Evolutionary conservation across 2,329 filamentous ascomycete genomes (phyloP), one percentile per base, ranked within the genome.

Genomic region (Aspergillus hortae): DNA sequence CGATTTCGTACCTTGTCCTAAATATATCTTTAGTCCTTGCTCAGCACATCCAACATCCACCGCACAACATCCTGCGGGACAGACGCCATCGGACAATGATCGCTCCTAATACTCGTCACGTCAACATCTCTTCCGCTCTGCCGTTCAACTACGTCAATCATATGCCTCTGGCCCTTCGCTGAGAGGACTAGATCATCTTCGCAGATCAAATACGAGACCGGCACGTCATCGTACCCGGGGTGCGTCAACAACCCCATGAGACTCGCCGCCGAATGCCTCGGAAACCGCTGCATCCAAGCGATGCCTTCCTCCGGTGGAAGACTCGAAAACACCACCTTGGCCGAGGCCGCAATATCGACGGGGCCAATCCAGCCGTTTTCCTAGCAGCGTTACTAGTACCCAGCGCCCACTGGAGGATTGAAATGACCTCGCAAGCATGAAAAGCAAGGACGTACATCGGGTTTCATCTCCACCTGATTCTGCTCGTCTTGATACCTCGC

Each of bases 121-220:
- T 49, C 46, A 3, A 43, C 46, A 17, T 42, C 12, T n/a, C 27
- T 27, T 12, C 46, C 46, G 17, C 38, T 44, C 46, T 42, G 38
- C 11, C 42, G 12, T 15, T 38, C 15, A 21, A 44, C 12, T 11
- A 33, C 19, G n/a, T 42, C 46, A 21, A 49, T 43, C 15, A 10
- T 11, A 15, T 19, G 14, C n/a, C 41, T n/a, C 46, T 49, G 46
- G 14, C 32, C 15, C 11, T 12, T n/a, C 4, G n/a, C 4, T 15
- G 46, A 12, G n/a, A 49, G 27, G 10, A 42, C 10, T n/a, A 32
- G 4, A 41, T 49, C 46, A 3, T 19, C 46, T 5, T 17, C 25
- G 25, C 46, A 49, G 27, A 17, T 7, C 19, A 48, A 25, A 48
- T 48, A 48, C 12, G 46, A 27, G 14, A 48, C 35, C 3, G 46